These are phyloP conservation scores for Pythium brassicae DNA, from an alignment of 352 stramenopile species.

Conservation along the genomic window DNA sequence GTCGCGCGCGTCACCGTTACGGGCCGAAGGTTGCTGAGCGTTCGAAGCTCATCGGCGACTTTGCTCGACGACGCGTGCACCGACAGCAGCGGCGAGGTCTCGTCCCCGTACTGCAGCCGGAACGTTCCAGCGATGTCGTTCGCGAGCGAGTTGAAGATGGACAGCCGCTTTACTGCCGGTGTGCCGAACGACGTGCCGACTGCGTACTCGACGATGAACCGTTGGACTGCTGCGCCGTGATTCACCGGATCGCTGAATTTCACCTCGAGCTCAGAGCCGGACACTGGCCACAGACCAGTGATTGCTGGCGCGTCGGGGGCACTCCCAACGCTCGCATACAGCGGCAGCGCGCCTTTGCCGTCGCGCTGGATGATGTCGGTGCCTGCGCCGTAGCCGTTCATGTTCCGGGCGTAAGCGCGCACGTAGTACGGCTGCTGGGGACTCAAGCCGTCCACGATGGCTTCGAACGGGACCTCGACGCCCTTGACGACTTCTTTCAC, in stretches of 20 bases:
- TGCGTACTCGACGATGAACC: conserved; percentile 62
- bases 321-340: conserved; percentile 32
- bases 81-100: conserved; percentile 36
- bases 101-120: conserved; percentile 56
- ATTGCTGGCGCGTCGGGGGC: conserved; percentile 35
- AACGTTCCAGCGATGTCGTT: conserved; percentile 69
- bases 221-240: conserved; percentile 30
- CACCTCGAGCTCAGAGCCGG: conserved; percentile 43
- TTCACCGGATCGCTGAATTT: conserved; percentile 24
- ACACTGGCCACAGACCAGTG: conserved; percentile 41
- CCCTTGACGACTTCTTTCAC: conserved; percentile 60
- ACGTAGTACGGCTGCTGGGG: conserved; percentile 52
- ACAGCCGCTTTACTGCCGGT: conserved; percentile 41
- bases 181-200: conserved; percentile 42
- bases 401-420: conserved; percentile 56
- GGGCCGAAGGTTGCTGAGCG: conserved; percentile 42
- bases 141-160: conserved; percentile 33
- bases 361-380: conserved; percentile 54
- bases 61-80: conserved; percentile 40
- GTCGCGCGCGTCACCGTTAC: conserved; percentile 39
- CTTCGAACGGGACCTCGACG: conserved; percentile 56
- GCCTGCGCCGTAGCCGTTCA: conserved; percentile 58
- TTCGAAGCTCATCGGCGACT: conserved; percentile 31
- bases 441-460: conserved; percentile 43
- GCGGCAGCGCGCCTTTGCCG: conserved; percentile 48